Conservation (phyloP, 768 basidiomycete species). For the Boletus fagicola region DNA sequence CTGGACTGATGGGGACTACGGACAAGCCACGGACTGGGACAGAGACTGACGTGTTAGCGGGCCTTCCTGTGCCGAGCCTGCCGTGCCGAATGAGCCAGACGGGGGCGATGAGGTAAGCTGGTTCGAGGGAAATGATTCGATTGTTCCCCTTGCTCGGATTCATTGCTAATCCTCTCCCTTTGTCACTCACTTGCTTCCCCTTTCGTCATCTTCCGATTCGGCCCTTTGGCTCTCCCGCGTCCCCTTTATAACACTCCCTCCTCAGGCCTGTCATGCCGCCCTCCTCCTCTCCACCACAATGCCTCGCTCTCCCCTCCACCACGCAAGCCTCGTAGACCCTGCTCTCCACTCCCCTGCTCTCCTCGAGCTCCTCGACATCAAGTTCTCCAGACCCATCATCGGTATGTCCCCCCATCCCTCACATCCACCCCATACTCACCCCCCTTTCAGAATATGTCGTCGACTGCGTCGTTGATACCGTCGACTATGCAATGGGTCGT, state of each 20-base stretch:
- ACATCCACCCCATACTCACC: not conserved
- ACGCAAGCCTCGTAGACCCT: slow-evolving; percentile 60
- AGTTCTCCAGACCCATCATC: slow-evolving; percentile 58
- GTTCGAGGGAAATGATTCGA: not conserved
- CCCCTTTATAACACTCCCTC: slow-evolving; percentile 33
- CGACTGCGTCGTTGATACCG: slow-evolving; percentile 67
- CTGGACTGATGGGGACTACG: too few species aligned
- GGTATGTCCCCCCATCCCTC: slow-evolving; percentile 44
- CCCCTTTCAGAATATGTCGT: slow-evolving; percentile 60
- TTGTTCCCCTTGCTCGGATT: slow-evolving; percentile 15
- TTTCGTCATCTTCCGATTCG: slow-evolving; percentile 35
- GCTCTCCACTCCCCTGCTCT: slow-evolving; percentile 62
- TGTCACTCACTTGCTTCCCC: slow-evolving; percentile 22
- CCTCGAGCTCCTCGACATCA: slow-evolving; percentile 65
- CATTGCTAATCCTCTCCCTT: slow-evolving; percentile 30
- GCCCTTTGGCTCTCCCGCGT: slow-evolving; percentile 30
- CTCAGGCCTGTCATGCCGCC: slow-evolving; percentile 4
- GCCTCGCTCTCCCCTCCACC: slow-evolving; percentile 39
- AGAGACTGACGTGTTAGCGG: too few species aligned
- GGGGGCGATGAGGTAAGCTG: slow-evolving; percentile 8
- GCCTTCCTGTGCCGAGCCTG: too few species aligned
- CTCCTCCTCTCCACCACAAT: slow-evolving; percentile 12
- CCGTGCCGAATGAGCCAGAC: too few species aligned
- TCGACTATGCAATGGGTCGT: slow-evolving; percentile 74
- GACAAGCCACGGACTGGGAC: too few species aligned